These are phyloP conservation scores for Phyllostachys edulis DNA, from an alignment of 176 grass and related monocot species.

Conservation along the genomic window DNA sequence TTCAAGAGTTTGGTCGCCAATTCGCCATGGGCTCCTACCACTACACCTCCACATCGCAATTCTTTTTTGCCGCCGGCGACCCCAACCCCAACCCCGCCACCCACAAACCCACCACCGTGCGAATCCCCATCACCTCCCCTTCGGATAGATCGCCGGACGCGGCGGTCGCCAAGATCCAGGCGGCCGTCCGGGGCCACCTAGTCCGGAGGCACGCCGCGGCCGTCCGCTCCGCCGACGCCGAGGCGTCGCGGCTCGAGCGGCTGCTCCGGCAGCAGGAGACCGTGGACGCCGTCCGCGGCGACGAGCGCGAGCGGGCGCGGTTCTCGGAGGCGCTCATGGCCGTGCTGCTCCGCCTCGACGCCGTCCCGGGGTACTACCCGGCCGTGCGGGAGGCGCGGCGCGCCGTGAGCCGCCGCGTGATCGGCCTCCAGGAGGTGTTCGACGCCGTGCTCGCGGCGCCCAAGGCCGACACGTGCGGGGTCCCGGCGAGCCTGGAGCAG, in stretches of 20 bases:
- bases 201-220: conserved; percentile 43
- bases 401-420: conserved; percentile 66
- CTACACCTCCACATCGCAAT: conserved; percentile 41
- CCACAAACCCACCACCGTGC: conserved; percentile 38
- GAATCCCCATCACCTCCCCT: conserved; percentile 47
- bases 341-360: conserved; percentile 73
- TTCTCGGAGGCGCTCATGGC: conserved; percentile 88
- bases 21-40: conserved; percentile 55
- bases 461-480: conserved; percentile 37
- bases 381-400: conserved; percentile 70
- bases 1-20: background rate
- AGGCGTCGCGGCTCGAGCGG: conserved; percentile 59
- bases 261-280: conserved; percentile 83
- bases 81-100: background rate
- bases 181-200: conserved; percentile 60
- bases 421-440: conserved; percentile 79
- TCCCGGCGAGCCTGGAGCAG: conserved; percentile 65
- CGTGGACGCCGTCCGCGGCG: conserved; percentile 75
- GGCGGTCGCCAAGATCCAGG: conserved; percentile 70
- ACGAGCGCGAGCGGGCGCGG: conserved; percentile 58
- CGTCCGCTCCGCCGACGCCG: conserved; percentile 60
- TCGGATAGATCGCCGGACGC: background rate
- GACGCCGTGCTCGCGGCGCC: conserved; percentile 54
- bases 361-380: conserved; percentile 74
- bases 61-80: conserved; percentile 42